Evolutionary conservation across 202 grass and related monocot genomes (phyloP).

Genomic region (Setaria viridis): DNA sequence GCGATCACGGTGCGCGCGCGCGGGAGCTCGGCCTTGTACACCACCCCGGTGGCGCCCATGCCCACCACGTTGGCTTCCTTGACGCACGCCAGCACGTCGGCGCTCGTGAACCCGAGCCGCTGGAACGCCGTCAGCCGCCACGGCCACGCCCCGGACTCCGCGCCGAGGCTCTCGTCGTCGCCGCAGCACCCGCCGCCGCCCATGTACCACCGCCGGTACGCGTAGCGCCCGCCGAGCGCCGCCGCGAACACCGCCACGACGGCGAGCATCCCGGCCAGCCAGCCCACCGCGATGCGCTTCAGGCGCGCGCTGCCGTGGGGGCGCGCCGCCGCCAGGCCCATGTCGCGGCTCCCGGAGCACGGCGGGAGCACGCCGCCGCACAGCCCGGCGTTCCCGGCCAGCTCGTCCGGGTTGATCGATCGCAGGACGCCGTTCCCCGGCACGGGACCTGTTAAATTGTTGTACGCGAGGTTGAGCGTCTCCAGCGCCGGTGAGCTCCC

Average conservation of each 20-base stretch:
- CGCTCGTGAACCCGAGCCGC: slow-evolving; percentile 71
- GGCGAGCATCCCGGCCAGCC: slow-evolving; percentile 58
- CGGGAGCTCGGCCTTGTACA: slow-evolving; percentile 81
- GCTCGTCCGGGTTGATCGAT: slow-evolving; percentile 80
- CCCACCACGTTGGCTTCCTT: slow-evolving; percentile 95
- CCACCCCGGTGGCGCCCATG: slow-evolving; percentile 88
- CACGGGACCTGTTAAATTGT: slow-evolving; percentile 74
- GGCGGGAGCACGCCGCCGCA: slow-evolving; percentile 79
- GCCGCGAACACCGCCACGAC: slow-evolving; percentile 44
- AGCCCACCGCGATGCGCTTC: slow-evolving; percentile 55
- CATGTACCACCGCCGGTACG: slow-evolving; percentile 72
- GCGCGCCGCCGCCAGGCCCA: not conserved
- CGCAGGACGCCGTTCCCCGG: slow-evolving; percentile 80
- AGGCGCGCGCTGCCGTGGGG: slow-evolving; percentile 50
- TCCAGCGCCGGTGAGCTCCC: slow-evolving; percentile 89
- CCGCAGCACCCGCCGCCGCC: slow-evolving; percentile 44
- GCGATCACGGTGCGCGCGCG: slow-evolving; percentile 63
- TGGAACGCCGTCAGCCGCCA: slow-evolving; percentile 92
- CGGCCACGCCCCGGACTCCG: slow-evolving; percentile 55
- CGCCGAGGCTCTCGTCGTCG: slow-evolving; percentile 44
- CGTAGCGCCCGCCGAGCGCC: slow-evolving; percentile 53
- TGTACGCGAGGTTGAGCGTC: slow-evolving; percentile 80
- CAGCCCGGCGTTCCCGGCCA: slow-evolving; percentile 74
- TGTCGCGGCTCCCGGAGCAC: slow-evolving; percentile 48
- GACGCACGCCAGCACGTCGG: slow-evolving; percentile 78